Evolutionary conservation across 768 basidiomycete species (phyloP), one percentile per base, ranked within the genome.

Genomic region (Lentinula sp.): DNA sequence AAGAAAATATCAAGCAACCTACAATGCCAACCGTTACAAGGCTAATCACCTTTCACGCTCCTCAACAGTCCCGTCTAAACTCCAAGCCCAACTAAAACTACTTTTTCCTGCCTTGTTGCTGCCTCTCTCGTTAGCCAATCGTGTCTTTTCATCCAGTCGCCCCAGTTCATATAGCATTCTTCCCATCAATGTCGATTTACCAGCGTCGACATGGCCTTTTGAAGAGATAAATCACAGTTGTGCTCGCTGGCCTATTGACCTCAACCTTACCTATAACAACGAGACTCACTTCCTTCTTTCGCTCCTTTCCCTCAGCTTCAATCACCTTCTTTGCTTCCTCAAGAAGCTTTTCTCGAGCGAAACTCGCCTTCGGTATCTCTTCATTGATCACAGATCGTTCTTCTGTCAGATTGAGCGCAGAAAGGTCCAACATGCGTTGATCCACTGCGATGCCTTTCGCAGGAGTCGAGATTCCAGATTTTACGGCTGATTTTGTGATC

Each of bases 41-140:
- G 35, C 8, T 35, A 67, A 79, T 64, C 55, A 96, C 96, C 97
- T 80, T 74, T 94, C 91, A 60, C 97, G 78, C 74, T 99, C 97
- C 75, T 98, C 97, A 0, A 81, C 78, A 2, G 93, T 88, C 4
- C 93, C 95, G 70, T 99, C 97, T 37, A 99, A 78, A 43, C 92
- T 91, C 97, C 97, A 99, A 10, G 97, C 97, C 88, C 95, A 98
- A 61, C 91, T 93, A 69, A 99, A 99, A 66, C 93, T 96, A 62
- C 88, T 83, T 74, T 99, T 99, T 0, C 97, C 97, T 1, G 86
- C 85, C 71, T 90, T 95, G 61, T 79, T 85, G 64, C 93, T 95
- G 39, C 90, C 95, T 63, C 94, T 79, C 72, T 98, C 95, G 69
- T 96, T 98, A 11, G 87, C 84, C 42, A 83, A 75, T 58, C 87